Percentiles rank a stretch among this genome's conserved stretches.
Evolutionary conservation across 805 yeast genomes (phyloP).

Genomic region (Candida caryicola): DNA sequence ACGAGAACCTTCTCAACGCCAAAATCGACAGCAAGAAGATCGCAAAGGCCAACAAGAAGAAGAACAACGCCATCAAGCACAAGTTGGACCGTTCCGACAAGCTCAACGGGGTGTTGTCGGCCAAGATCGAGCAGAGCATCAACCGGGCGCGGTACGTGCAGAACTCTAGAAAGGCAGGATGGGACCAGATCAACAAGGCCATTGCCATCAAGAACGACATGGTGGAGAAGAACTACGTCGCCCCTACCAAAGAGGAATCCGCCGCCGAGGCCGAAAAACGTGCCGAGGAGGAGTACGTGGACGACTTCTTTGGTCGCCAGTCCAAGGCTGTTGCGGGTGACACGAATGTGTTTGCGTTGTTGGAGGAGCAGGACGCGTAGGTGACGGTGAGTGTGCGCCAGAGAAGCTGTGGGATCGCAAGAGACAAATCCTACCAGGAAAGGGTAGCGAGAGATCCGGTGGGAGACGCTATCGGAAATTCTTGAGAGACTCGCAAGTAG

Average conservation of each 20-base stretch:
- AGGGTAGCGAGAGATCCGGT: too few relatives aligned
- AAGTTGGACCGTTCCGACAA: constrained; percentile 50
- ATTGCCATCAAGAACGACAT: constrained; percentile 30
- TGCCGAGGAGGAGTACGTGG: constrained; percentile 38
- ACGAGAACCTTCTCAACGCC: constrained; percentile 57
- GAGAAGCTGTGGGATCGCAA: too few relatives aligned
- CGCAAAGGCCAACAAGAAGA: constrained; percentile 30
- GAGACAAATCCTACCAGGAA: too few relatives aligned
- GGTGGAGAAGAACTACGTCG: constrained; percentile 2
- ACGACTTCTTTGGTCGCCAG: constrained; percentile 22
- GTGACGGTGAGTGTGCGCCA: too few relatives aligned
- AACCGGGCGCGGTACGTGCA: constrained; percentile 62
- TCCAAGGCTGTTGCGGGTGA: constrained; percentile 2
- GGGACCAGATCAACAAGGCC: constrained; percentile 64
- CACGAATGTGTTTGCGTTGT: constrained; percentile 32
- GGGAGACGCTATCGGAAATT: too few relatives aligned
- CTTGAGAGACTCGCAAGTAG: too few relatives aligned
- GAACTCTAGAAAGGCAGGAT: constrained; percentile 61
- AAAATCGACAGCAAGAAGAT: constrained; percentile 46
- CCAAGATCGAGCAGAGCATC: constrained; percentile 63
- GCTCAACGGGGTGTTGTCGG: constrained; percentile 53
- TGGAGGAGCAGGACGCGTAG: constrained; percentile 41
- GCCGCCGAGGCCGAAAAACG: constrained; percentile 26
- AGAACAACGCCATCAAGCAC: constrained; percentile 27
- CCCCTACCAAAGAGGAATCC: constrained; percentile 12